Conservation (phyloP, 2,329 filamentous ascomycete genomes). For the Leptographium lundbergii region DNA sequence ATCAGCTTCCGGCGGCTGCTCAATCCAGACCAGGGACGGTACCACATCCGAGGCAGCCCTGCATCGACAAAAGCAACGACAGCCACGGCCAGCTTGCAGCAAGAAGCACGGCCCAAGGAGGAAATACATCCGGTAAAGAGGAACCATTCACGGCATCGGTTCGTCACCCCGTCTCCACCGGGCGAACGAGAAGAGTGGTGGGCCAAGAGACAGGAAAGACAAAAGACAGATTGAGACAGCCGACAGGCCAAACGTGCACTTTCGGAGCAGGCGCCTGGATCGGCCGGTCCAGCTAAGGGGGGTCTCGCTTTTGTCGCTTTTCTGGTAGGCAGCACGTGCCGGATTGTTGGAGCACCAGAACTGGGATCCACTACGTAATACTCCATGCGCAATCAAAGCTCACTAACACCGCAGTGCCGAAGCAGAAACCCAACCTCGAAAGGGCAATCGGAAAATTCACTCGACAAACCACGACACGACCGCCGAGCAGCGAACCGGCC, state of each 20-base stretch:
- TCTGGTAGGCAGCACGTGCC: neutral
- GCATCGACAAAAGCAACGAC: neutral
- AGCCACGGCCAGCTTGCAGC: neutral
- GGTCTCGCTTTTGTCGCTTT: neutral
- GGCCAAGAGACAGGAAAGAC: neutral
- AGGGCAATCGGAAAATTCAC: neutral
- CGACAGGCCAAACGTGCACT: too few relatives aligned
- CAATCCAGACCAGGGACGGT: constrained; percentile 45
- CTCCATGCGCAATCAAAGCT: neutral
- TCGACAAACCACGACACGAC: neutral
- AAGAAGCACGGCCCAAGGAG: too few relatives aligned
- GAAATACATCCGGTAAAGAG: neutral
- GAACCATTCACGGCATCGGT: neutral
- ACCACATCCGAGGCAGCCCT: constrained; percentile 40
- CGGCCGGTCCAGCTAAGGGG: too few relatives aligned
- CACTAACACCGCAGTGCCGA: neutral
- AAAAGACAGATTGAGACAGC: neutral
- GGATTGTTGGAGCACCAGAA: neutral
- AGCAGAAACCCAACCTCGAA: neutral
- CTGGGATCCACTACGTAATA: neutral
- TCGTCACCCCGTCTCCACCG: neutral
- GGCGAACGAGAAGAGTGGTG: neutral
- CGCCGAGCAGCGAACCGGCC: neutral
- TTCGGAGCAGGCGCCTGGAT: too few relatives aligned
- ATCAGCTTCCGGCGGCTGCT: constrained; percentile 44